Percentiles rank a stretch among this genome's conserved stretches.
Conservation (phyloP, 2,329 filamentous ascomycete genomes). For the Xylariaceae sp. region DNA sequence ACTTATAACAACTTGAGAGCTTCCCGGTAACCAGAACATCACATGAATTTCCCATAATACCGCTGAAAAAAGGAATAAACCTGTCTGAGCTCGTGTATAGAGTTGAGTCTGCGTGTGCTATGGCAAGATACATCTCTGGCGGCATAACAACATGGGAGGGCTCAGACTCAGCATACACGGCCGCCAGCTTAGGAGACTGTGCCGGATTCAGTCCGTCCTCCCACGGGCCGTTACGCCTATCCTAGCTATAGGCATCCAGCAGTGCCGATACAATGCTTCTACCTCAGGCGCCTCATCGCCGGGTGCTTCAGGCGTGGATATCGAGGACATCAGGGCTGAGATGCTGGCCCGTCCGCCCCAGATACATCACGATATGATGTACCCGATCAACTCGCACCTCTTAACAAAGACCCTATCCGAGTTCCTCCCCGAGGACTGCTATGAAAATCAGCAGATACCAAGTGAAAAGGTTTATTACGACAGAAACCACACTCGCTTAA, state of each 20-base stretch:
- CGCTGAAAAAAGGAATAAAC: too few species aligned
- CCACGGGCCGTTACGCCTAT: neutral
- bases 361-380: conserved; percentile 36
- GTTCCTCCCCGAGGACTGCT: conserved; percentile 40
- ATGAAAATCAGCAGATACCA: neutral
- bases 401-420: conserved; percentile 59
- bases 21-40: too few species aligned
- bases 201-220: neutral
- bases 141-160: conserved; percentile 10
- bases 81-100: neutral
- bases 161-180: conserved; percentile 3
- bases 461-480: neutral
- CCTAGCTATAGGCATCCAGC: neutral
- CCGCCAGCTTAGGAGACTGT: conserved; percentile 6
- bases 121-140: conserved; percentile 3
- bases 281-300: neutral
- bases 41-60: too few species aligned
- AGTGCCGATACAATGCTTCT: conserved; percentile 3
- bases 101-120: neutral
- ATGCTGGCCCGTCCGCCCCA: conserved; percentile 28
- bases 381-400: conserved; percentile 60
- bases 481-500: neutral
- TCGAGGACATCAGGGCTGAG: conserved; percentile 24
- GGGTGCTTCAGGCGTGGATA: conserved; percentile 9
- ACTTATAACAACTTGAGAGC: too few species aligned